These are phyloP conservation scores for Pythium sp. DNA, from an alignment of 352 stramenopile genomes.

Conservation along the genomic window DNA sequence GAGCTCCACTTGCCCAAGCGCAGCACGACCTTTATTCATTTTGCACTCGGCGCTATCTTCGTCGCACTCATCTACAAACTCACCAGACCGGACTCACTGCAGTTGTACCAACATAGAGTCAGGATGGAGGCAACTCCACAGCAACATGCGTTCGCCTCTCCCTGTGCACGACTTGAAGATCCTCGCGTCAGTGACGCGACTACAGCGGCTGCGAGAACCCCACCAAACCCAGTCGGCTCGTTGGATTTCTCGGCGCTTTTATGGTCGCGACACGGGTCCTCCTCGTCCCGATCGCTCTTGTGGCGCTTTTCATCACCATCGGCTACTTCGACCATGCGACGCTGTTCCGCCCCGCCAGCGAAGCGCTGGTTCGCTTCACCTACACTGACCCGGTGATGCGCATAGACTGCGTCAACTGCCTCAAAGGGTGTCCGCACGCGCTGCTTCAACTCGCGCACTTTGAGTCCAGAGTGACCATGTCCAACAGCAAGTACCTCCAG, in stretches of 20 bases:
- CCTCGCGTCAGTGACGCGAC: too few species aligned
- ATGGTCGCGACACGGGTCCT: background rate
- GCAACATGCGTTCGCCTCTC: too few species aligned
- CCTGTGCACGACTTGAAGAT: too few species aligned
- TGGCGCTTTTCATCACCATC: background rate
- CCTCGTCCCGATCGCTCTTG: background rate
- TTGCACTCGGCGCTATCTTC: too few species aligned
- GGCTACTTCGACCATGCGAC: background rate
- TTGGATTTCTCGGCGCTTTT: background rate
- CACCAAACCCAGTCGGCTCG: too few species aligned
- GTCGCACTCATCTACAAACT: too few species aligned
- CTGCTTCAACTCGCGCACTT: background rate
- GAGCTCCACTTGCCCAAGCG: too few species aligned
- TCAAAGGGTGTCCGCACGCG: background rate
- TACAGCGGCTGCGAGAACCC: too few species aligned
- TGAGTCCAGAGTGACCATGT: background rate
- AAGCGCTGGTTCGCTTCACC: background rate
- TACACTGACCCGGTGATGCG: background rate
- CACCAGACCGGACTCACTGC: too few species aligned
- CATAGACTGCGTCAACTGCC: background rate
- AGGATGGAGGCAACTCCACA: too few species aligned
- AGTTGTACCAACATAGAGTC: too few species aligned
- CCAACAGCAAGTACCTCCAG: constrained; percentile 2
- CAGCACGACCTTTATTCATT: too few species aligned
- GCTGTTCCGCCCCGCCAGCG: background rate